These are phyloP conservation scores for Leucogyrophana mollusca DNA, from an alignment of 768 basidiomycete genomes.

Conservation along the genomic window DNA sequence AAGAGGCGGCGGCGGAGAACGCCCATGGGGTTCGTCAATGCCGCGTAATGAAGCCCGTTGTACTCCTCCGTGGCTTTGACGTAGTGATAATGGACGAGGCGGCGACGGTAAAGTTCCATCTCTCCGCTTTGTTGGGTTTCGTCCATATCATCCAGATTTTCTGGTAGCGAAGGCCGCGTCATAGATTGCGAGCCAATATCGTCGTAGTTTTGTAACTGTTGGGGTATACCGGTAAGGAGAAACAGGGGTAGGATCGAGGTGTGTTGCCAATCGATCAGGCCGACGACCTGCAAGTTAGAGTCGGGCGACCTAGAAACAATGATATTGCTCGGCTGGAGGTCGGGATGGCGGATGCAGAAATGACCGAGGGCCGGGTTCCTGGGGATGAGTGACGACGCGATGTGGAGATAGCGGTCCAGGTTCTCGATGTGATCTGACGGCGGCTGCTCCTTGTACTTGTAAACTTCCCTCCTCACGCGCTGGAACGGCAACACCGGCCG, in stretches of 20 bases:
- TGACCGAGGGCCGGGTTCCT: constrained; percentile 33
- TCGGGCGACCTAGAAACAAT: constrained; percentile 45
- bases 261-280: constrained; percentile 58
- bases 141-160: constrained; percentile 39
- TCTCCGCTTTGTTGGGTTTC: constrained; percentile 32
- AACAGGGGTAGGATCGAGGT: constrained; percentile 50
- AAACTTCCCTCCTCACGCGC: constrained; percentile 40
- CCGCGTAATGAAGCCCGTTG: constrained; percentile 43
- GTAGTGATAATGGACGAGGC: constrained; percentile 53
- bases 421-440: constrained; percentile 50
- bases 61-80: constrained; percentile 39
- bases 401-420: constrained; percentile 47
- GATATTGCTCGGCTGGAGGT: constrained; percentile 45
- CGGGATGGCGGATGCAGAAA: constrained; percentile 51
- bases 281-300: constrained; percentile 37
- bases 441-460: constrained; percentile 46
- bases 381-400: constrained; percentile 45
- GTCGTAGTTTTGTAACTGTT: constrained; percentile 45
- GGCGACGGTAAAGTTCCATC: constrained; percentile 39
- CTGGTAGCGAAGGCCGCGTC: constrained; percentile 42
- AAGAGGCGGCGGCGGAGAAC: constrained; percentile 42
- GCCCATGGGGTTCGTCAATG: constrained; percentile 36
- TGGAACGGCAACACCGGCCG: constrained; percentile 44
- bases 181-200: constrained; percentile 39
- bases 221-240: constrained; percentile 47